Evolutionary conservation across 352 stramenopile genomes (phyloP), one percentile per base, ranked within the genome.

Genomic region (Phytophthora pisi): DNA sequence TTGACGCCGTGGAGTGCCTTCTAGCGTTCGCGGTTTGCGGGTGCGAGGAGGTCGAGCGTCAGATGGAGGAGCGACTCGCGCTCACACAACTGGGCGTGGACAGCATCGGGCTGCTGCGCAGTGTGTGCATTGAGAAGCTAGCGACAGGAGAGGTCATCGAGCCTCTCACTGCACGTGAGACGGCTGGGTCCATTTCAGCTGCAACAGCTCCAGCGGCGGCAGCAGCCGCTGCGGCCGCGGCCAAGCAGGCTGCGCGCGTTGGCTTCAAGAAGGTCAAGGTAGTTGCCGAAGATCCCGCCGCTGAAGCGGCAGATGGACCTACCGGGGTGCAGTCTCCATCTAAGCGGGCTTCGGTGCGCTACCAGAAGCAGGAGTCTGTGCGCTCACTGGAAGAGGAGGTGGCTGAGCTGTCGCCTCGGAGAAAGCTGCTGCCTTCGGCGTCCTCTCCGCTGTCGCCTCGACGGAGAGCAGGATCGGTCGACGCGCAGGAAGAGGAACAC

Each of bases 11-110:
- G 7, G 87, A 95, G 56, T 93, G 85, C 57, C 43, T 95, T 10
- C 63, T 95, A 11, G 87, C 87, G 5, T 95, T 95, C 70, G 84
- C 84, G 0, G 80, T 95, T 18, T 95, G 86, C 18, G 86, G 86
- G 2, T 84, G 71, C 15, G 84, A 93, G 18, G 83, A 91, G 40
- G 69, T 91, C 1, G 79, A 90, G 49, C 75, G 78, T 5, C 72
- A 74, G 5, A 74, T 77, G 51, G 64, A 78, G 2, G 81, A 90
- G 51, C 78, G 84, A 54, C 46, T 90, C 9, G 68, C 75, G 4
- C 63, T 95, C 16, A 91, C 83, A 0, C 81, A 92, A 23, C 61
- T 95, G 20, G 88, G 85, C 34, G 80, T 92, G 3, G 84, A 93
- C 51, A 86, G 80, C 52, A 88, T 93, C 42, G 71, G 61, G 0